Base-by-base conservation (phyloP, 75 land plant genomes). In the Cunninghamia lanceolata region DNA sequence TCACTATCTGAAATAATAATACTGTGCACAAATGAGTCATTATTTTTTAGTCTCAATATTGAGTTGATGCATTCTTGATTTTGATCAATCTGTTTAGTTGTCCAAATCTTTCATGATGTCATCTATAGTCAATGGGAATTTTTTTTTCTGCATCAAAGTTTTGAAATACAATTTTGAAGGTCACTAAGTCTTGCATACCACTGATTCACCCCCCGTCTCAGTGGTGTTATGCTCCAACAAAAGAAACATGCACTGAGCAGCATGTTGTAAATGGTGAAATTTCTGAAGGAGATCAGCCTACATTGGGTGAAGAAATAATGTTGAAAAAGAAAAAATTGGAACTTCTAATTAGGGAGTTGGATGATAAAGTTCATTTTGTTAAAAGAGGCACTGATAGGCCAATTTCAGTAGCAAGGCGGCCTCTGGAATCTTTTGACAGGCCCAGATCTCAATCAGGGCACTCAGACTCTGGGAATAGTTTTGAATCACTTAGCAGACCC, bases 361-460 rank as follows among this genome's bases (percentile, higher is more conserved):
- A 96, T 90, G 91, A 90, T 83, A 96, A 94, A 87, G 87, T 92
- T 79, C 90, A 93, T 7, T 91, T 89, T 86, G 89, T 90, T 28
- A 91, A 91, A 88, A 89, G 84, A 85, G 42, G 73, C 53, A 47
- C 40, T 47, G 93, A 91, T 28, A 91, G 94, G 85, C 92, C 89
- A 71, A 76, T 85, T 39, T 90, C 91, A 66, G 84, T 85, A n/a
- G 50, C 74, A 21, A 87, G 91, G 78, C 34, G 89, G 10, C 25
- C 80, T 54, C 84, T 19, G 83, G 86, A 87, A 40, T 30, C 45
- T 56, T 84, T 84, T 50, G 91, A 63, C 83, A 88, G 92, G 52
- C 91, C 94, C 38, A 89, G 91, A 38, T 94, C 94, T 87, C 93
- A 86, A 66, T 88, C 92, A 84, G 94, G 91, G 5, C 71, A 84